Evolutionary conservation across 805 yeast species (phyloP), one percentile per base, ranked within the genome.

Genomic region (Kodamaea kaohsiungensis): DNA sequence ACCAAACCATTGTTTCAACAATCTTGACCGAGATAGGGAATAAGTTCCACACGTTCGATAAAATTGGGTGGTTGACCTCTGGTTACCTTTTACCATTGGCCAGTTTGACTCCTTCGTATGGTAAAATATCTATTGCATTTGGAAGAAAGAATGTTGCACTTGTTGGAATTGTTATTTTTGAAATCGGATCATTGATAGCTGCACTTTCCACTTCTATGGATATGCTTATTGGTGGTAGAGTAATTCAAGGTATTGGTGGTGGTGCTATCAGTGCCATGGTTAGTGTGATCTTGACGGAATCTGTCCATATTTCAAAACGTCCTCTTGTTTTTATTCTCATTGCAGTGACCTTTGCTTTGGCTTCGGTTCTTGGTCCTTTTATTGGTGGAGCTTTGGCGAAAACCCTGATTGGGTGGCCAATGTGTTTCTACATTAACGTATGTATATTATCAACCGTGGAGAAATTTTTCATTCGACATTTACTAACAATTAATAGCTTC

Each of bases 201-300:
- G 92, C 88, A 1, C 58, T 81, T 3, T 69, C 90, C 1, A 65
- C 61, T 16, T 72, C 76, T 35, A 85, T 88, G 84, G 71, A 77
- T 52, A 79, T 81, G 77, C 67, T 88, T 47, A 85, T 88, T 55
- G 90, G 85, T 2, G 92, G 91, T 0, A 77, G 96, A 61, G 86
- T 83, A 7, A 70, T 88, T 17, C 83, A 84, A 51, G 95, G 95
- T 50, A 63, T 84, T 35, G 93, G 92, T 13, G 91, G 86, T 8
- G 87, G 89, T 38, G 88, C 88, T 22, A 77, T 86, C 48, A 85
- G 82, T 60, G 73, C 85, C 1, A 69, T 85, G 66, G 80, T 78
- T 3, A 75, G 80, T 56, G 81, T 86, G 30, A 80, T 87, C 25
- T 71, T 80, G 9, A 77, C 88, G 1, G 89, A 86, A 60, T 65